phyloP scores from a whole-genome alignment of 176 grass and related monocot species.

The Canna indica region DNA sequence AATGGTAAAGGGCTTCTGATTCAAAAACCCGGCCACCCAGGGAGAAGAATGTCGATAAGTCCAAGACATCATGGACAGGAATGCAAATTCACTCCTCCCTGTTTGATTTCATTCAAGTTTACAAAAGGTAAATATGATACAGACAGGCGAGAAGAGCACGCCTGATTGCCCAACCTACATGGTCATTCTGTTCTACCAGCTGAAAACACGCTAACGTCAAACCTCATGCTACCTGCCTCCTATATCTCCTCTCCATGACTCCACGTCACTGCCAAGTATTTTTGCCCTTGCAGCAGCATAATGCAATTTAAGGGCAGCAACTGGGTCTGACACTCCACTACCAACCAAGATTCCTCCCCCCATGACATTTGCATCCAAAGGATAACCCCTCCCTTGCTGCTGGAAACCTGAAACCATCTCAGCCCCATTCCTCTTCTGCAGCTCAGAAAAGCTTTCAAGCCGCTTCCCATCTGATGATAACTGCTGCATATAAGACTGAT shows the following conservation, averaged over 20 bases:
- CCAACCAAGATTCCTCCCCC: constrained; percentile 26
- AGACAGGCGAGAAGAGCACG: constrained; percentile 18
- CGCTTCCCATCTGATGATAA: constrained; percentile 33
- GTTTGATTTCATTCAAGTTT: constrained; percentile 48
- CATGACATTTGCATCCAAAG: constrained; percentile 26
- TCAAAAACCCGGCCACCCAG: background rate
- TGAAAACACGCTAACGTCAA: no score
- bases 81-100: constrained; percentile 37
- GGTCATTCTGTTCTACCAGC: background rate
- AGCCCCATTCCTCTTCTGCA: constrained; percentile 46
- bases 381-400: constrained; percentile 31
- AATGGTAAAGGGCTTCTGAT: background rate
- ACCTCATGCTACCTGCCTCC: constrained; percentile 46
- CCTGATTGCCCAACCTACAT: background rate
- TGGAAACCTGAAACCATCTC: constrained; percentile 48
- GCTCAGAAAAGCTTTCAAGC: constrained; percentile 33
- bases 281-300: constrained; percentile 34
- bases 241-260: constrained; percentile 56
- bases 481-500: constrained; percentile 32
- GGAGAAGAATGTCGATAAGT: constrained; percentile 27
- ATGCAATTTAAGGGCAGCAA: constrained; percentile 43
- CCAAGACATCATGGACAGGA: constrained; percentile 47
- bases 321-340: constrained; percentile 23
- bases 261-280: constrained; percentile 32
- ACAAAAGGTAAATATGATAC: constrained; percentile 69